Evolutionary conservation across 257 asterid genomes (phyloP).

Genomic region (Solanum pinnatisectum): DNA sequence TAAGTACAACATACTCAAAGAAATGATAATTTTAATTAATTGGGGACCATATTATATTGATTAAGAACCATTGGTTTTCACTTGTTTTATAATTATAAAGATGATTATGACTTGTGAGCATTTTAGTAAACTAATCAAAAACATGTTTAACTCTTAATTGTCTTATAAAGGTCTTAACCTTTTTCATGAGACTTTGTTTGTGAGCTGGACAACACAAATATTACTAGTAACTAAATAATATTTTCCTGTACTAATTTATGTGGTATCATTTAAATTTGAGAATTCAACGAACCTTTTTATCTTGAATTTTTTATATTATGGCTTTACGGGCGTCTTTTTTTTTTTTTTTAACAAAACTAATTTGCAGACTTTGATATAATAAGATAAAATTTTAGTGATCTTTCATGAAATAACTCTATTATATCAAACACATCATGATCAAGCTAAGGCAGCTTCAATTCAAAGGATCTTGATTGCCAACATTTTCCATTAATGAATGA

Average conservation of each 20-base stretch:
- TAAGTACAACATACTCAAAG: not conserved
- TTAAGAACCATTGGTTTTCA: not conserved
- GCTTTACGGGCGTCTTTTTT: not conserved
- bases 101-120: not conserved
- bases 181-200: not conserved
- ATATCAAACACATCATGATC: not conserved
- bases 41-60: not conserved
- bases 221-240: not conserved
- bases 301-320: too few relatives aligned
- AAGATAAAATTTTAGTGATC: not conserved
- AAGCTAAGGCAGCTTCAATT: not conserved
- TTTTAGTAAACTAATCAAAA: not conserved
- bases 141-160: not conserved
- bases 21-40: not conserved
- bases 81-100: not conserved
- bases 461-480: not conserved
- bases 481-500: not conserved
- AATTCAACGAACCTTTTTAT: accelerated
- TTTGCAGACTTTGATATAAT: not conserved
- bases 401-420: not conserved
- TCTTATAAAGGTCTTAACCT: not conserved
- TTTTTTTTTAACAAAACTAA: not conserved
- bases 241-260: not conserved
- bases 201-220: not conserved
- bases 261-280: accelerated